phyloP scores from a whole-genome alignment of 163 green algal species.

The Scenedesmus sp. region DNA sequence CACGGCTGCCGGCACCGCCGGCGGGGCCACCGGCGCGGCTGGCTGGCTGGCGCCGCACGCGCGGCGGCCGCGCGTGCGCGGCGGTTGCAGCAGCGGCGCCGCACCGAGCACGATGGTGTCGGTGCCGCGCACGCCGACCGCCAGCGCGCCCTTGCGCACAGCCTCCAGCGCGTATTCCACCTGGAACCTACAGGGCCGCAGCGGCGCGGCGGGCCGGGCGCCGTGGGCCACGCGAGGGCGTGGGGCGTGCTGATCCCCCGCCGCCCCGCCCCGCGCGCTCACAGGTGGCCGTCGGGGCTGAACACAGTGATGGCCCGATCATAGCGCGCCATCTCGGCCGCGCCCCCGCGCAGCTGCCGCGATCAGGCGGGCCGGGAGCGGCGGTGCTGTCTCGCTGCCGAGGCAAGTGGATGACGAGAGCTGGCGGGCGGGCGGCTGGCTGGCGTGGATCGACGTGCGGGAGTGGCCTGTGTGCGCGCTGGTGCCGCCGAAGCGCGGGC shows the following conservation, averaged over 20 bases:
- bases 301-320: conserved; percentile 98
- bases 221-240: neutral
- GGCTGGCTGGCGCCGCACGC: neutral
- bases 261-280: conserved; percentile 39
- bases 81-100: neutral
- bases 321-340: conserved; percentile 70
- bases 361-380: neutral
- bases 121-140: conserved; percentile 91
- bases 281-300: conserved; percentile 97
- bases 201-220: neutral
- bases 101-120: conserved; percentile 94
- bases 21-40: neutral
- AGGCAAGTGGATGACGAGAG: conserved; percentile 12
- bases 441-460: too few species aligned
- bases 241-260: neutral
- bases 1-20: too few species aligned
- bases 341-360: neutral
- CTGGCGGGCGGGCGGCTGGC: too few species aligned
- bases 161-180: conserved; percentile 99
- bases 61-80: neutral
- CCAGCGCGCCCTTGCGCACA: conserved; percentile 94
- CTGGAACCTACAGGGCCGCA: conserved; percentile 80
- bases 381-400: too few species aligned
- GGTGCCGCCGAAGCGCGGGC: neutral
- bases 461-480: too few species aligned